Conservation (phyloP, 75 land plant species). For the Selaginella tamariscina region DNA sequence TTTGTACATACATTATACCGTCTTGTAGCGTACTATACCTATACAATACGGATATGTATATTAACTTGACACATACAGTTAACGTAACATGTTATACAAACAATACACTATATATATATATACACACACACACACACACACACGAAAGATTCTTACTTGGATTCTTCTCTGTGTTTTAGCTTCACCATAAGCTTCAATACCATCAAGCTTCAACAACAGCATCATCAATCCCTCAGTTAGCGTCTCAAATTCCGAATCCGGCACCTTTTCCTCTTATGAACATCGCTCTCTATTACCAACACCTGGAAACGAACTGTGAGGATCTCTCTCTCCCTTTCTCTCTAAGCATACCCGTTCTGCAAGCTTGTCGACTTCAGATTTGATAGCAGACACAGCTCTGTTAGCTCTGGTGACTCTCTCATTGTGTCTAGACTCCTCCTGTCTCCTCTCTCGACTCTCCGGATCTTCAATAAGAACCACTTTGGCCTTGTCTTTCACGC, state of each 20-base stretch:
- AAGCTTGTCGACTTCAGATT: constrained; percentile 48
- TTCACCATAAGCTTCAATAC: constrained; percentile 7
- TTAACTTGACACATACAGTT: no score
- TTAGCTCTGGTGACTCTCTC: constrained; percentile 45
- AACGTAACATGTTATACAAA: no score
- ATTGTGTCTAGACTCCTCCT: constrained; percentile 45
- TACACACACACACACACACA: no score
- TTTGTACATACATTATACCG: no score
- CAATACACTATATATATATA: no score
- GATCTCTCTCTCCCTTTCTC: no score
- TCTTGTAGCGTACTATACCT: no score
- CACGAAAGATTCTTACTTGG: neutral
- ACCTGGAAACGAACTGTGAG: constrained; percentile 1
- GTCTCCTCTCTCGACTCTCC: constrained; percentile 50
- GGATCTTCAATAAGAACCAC: constrained; percentile 60
- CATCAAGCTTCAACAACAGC: constrained; percentile 5
- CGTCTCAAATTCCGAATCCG: constrained; percentile 4
- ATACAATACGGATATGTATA: no score
- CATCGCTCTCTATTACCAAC: neutral
- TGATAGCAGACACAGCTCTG: constrained; percentile 39
- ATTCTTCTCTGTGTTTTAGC: constrained; percentile 4
- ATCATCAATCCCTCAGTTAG: neutral
- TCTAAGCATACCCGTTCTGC: constrained; percentile 41
- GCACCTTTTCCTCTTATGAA: neutral
- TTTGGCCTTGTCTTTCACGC: constrained; percentile 67